These are phyloP conservation scores for Phytophthora europaea DNA, from an alignment of 352 stramenopile species.

Conservation along the genomic window DNA sequence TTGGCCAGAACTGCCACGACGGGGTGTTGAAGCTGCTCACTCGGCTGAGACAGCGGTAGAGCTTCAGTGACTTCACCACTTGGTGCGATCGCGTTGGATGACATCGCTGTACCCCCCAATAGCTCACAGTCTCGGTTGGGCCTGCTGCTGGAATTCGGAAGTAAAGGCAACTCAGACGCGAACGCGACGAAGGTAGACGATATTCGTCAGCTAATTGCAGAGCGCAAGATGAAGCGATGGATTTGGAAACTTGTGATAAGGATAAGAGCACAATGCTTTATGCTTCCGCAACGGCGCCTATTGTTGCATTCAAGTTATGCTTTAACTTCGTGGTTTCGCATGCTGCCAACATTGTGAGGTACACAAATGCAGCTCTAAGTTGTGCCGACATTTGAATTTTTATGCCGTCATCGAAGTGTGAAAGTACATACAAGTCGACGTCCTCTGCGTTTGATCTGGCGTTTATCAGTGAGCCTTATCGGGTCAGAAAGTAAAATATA, in stretches of 20 bases:
- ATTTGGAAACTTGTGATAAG: not conserved
- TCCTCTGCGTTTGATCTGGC: no score
- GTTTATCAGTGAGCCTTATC: not conserved
- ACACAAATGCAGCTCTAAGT: no score
- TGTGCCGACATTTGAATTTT: no score
- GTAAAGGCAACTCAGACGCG: not conserved
- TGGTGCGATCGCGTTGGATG: not conserved
- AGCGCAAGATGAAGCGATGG: not conserved
- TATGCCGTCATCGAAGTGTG: no score
- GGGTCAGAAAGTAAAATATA: not conserved
- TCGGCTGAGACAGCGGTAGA: not conserved
- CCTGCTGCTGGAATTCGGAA: not conserved
- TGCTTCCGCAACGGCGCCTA: not conserved
- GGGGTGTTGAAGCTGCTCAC: not conserved
- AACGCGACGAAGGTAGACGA: not conserved
- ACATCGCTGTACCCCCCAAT: not conserved
- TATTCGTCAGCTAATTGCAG: slow-evolving; percentile 7
- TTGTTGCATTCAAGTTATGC: not conserved
- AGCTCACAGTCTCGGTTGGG: not conserved
- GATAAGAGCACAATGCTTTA: not conserved
- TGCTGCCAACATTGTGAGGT: no score
- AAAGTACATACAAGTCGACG: no score
- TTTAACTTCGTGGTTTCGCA: not conserved
- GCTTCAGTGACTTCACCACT: not conserved
- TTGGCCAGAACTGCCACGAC: not conserved